Base-by-base conservation (phyloP, 176 grass and related monocot species). In the Saccharum spontaneum region DNA sequence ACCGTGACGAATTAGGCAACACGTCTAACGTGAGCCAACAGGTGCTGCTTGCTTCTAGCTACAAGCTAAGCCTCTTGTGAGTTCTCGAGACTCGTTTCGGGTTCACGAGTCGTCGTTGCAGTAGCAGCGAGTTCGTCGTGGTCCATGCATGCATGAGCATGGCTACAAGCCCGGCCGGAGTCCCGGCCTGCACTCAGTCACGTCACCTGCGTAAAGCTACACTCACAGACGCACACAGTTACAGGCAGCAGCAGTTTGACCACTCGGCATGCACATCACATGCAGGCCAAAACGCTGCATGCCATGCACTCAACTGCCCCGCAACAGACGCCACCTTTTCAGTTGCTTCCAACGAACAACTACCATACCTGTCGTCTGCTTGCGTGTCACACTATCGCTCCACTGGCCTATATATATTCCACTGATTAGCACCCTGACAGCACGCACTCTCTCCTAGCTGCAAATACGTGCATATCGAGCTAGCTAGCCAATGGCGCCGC, bases 271-370 rank as follows among this genome's bases (percentile, higher is more conserved):
- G 33, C 33, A 33, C 55, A n/a, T 52, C 33, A 33, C 55, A n/a
- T 52, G 49, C 49, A 22, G 1, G 3, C 48, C 48, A 16, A 16
- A 18, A 10, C 17, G 1, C 36, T 50, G 48, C 48, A 20, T 13
- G 69, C 3, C n/a, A 6, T n/a, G 48, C 63, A 69, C 28, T n/a
- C 34, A 45, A 22, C n/a, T 77, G n/a, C 23, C 79, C 86, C 83
- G 70, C 2, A 66, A 76, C 40, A 66, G 48, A 17, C 60, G 76
- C 76, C 84, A 15, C 67, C 50, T 69, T 87, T 81, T 82, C 84
- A 38, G 76, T 90, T 87, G 38, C 89, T 79, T 91, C 80, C 86
- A 94, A 89, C 86, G 43, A 94, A 73, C 76, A 94, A 91, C 89
- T 81, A 38, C 83, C 64, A 57, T 71, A 69, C 22, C 52, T 30